phyloP scores from a whole-genome alignment of 495 filamentous ascomycete species.

The Usnea hakonensis region DNA sequence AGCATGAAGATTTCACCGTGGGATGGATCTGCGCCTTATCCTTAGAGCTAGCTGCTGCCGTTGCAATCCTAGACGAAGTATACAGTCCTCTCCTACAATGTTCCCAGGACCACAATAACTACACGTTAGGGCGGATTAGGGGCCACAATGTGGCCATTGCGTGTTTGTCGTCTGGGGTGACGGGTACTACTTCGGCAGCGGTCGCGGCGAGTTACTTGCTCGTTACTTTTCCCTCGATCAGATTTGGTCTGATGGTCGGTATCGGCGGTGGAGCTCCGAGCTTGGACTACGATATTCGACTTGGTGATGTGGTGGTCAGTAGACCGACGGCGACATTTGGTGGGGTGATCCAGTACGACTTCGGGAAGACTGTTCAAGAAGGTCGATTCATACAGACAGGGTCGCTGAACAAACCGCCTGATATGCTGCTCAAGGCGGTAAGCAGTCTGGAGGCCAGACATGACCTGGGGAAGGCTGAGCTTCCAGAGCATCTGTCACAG shows the following conservation, averaged over 20 bases:
- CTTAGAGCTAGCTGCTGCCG: constrained; percentile 38
- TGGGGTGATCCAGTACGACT: constrained; percentile 39
- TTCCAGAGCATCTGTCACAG: no score
- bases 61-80: constrained; percentile 40
- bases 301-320: constrained; percentile 42
- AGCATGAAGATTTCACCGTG: constrained; percentile 38
- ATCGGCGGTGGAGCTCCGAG: constrained; percentile 32
- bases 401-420: constrained; percentile 30
- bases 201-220: constrained; percentile 30
- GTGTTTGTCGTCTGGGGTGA: not conserved
- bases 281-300: constrained; percentile 30
- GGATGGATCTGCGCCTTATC: constrained; percentile 45
- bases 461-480: no score
- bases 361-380: constrained; percentile 30
- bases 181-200: constrained; percentile 18
- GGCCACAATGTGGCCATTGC: constrained; percentile 37
- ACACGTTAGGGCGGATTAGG: constrained; percentile 30
- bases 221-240: constrained; percentile 30
- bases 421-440: constrained; percentile 27
- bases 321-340: constrained; percentile 24
- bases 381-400: constrained; percentile 31
- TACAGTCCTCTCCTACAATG: constrained; percentile 26
- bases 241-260: constrained; percentile 38
- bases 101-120: constrained; percentile 31
- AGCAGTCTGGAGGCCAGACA: no score